Evolutionary conservation across 2,329 filamentous ascomycete genomes (phyloP).

Genomic region (Ceratocystis cacaofunesta): DNA sequence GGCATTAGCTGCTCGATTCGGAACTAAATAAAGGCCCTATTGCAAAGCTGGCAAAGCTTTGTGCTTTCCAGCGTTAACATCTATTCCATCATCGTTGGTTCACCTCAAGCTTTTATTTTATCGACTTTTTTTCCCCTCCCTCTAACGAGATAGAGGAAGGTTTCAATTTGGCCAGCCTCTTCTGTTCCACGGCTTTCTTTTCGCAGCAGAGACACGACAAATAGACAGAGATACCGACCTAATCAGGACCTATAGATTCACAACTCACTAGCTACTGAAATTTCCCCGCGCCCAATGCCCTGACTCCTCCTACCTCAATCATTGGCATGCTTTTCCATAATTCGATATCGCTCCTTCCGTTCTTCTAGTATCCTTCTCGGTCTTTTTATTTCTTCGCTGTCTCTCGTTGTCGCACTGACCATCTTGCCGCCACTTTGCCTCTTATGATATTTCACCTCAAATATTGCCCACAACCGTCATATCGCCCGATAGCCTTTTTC

Average conservation of each 20-base stretch:
- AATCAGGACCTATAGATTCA: not conserved
- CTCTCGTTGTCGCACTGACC: not conserved
- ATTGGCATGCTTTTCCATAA: not conserved
- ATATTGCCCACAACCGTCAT: not conserved
- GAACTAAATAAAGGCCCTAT: too few species aligned
- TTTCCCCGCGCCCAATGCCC: constrained; percentile 1
- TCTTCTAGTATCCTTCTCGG: not conserved
- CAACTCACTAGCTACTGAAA: not conserved
- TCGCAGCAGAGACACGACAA: not conserved
- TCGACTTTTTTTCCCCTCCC: not conserved
- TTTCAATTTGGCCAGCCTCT: not conserved
- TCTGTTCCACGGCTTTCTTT: not conserved
- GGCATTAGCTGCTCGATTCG: too few species aligned
- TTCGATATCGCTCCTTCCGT: not conserved
- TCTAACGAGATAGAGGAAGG: not conserved
- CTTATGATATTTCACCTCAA: constrained; percentile 2
- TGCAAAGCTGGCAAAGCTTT: too few species aligned
- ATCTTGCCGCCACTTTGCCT: not conserved
- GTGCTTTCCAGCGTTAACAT: too few species aligned
- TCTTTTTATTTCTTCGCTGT: constrained; percentile 2
- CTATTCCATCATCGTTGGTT: too few species aligned
- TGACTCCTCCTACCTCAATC: not conserved
- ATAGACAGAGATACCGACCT: not conserved
- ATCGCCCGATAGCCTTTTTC: not conserved
- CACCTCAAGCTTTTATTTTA: not conserved